Evolutionary conservation across 139 green algal species (phyloP).

Genomic region (Trebouxia sp.): DNA sequence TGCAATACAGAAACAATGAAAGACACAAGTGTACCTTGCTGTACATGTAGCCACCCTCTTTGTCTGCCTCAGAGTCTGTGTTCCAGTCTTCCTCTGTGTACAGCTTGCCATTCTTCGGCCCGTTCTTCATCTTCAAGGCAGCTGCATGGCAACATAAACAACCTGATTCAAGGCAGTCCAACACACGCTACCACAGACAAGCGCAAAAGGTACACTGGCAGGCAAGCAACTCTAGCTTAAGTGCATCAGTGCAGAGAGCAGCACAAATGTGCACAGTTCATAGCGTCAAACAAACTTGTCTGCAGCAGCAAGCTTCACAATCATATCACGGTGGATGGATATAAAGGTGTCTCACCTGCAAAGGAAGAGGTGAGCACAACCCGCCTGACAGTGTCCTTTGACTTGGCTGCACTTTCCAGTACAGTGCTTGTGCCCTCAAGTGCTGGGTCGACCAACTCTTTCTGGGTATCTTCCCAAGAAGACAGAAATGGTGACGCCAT

Average conservation of each 20-base stretch:
- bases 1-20: neutral
- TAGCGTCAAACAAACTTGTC: neutral
- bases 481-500: constrained; percentile 66
- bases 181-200: neutral
- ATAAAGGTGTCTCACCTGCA: constrained; percentile 52
- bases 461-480: constrained; percentile 37
- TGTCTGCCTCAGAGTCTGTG: constrained; percentile 45
- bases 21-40: constrained; percentile 58
- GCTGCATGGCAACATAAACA: constrained; percentile 21
- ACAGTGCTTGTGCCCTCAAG: constrained; percentile 67
- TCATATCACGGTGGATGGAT: too few species aligned
- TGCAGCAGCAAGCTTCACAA: too few species aligned
- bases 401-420: constrained; percentile 51
- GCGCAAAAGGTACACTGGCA: too few species aligned
- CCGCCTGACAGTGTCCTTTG: constrained; percentile 49
- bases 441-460: constrained; percentile 65
- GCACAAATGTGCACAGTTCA: neutral
- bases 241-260: too few species aligned
- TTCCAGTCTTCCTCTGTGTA: constrained; percentile 86
- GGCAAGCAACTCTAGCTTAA: too few species aligned
- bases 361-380: constrained; percentile 73
- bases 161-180: neutral
- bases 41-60: constrained; percentile 71
- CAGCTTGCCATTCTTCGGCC: constrained; percentile 45
- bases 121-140: constrained; percentile 26